These are phyloP conservation scores for Botryotinia narcissicola DNA, from an alignment of 2,329 filamentous ascomycete species.

Conservation along the genomic window DNA sequence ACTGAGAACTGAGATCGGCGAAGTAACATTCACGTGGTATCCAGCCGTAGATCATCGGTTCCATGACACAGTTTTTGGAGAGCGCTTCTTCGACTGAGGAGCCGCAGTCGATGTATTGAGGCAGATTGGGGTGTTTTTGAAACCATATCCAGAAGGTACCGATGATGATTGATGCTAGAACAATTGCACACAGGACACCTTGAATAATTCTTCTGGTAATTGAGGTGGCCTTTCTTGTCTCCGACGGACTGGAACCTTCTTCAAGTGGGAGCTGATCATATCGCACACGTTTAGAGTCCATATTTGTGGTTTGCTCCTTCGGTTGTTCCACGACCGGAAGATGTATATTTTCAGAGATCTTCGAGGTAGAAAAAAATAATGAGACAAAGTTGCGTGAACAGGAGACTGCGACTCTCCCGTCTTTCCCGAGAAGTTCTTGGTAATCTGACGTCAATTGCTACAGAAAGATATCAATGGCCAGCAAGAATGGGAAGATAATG, in stretches of 20 bases:
- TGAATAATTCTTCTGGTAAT: background rate
- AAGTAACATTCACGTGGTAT: slow-evolving; percentile 7
- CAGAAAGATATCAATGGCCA: background rate
- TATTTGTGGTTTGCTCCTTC: background rate
- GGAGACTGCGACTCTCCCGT: no score
- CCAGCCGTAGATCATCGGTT: slow-evolving; percentile 2
- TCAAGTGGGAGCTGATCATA: slow-evolving; percentile 5
- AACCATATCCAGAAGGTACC: background rate
- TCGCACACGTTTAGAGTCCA: background rate
- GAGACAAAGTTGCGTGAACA: background rate
- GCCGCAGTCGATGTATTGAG: background rate
- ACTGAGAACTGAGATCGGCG: background rate
- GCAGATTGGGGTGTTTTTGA: background rate
- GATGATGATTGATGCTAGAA: background rate
- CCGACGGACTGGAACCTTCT: background rate
- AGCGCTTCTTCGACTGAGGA: slow-evolving; percentile 2
- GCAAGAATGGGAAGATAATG: background rate
- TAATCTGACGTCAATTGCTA: no score
- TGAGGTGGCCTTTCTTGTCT: background rate
- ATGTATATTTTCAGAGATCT: no score
- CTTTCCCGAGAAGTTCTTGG: background rate
- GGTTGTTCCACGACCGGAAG: no score
- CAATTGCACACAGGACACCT: background rate
- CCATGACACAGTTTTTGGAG: background rate
- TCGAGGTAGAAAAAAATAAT: background rate